A percentile compares a stretch with the other conserved stretches of the same genome.
Evolutionary conservation across 1,139 yeast genomes (phyloP).

Genomic region (Scheffersomyces quercinus): DNA sequence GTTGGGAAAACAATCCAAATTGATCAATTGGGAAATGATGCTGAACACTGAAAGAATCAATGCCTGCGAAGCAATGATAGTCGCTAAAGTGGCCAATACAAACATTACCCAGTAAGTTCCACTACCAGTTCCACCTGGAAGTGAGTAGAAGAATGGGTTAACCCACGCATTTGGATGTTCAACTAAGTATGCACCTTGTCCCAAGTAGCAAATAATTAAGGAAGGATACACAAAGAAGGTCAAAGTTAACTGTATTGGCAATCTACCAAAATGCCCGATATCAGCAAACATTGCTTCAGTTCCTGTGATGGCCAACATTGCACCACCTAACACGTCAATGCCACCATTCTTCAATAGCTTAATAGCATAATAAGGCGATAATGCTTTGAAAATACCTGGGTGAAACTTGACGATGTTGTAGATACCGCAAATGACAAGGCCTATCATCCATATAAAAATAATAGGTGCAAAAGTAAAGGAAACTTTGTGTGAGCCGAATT

Average conservation of each 20-base stretch:
- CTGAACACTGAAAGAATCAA: slow-evolving; percentile 56
- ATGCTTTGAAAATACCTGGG: slow-evolving; percentile 47
- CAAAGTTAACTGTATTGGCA: slow-evolving; percentile 51
- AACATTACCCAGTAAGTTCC: slow-evolving; percentile 54
- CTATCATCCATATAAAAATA: slow-evolving; percentile 50
- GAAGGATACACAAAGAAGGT: slow-evolving; percentile 51
- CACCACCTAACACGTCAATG: slow-evolving; percentile 49
- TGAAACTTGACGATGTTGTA: slow-evolving; percentile 41
- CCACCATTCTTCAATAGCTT: slow-evolving; percentile 38
- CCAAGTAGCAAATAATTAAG: slow-evolving; percentile 52
- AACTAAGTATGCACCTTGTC: slow-evolving; percentile 55
- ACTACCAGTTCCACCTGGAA: slow-evolving; percentile 51
- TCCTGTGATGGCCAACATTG: slow-evolving; percentile 59
- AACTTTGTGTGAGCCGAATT: slow-evolving; percentile 45
- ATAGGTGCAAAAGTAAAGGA: slow-evolving; percentile 54
- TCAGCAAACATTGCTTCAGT: slow-evolving; percentile 67
- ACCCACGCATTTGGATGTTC: slow-evolving; percentile 39
- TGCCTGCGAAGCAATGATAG: slow-evolving; percentile 63
- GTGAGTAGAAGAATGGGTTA: slow-evolving; percentile 48
- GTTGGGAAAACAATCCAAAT: slow-evolving; percentile 55
- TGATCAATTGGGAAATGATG: slow-evolving; percentile 52
- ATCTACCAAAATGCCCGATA: slow-evolving; percentile 54
- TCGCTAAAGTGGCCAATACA: slow-evolving; percentile 52
- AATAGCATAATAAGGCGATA: slow-evolving; percentile 55
- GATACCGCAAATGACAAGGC: slow-evolving; percentile 47